Evolutionary conservation across 352 stramenopile genomes (phyloP).

Genomic region (Saprolegnia parasitica): DNA sequence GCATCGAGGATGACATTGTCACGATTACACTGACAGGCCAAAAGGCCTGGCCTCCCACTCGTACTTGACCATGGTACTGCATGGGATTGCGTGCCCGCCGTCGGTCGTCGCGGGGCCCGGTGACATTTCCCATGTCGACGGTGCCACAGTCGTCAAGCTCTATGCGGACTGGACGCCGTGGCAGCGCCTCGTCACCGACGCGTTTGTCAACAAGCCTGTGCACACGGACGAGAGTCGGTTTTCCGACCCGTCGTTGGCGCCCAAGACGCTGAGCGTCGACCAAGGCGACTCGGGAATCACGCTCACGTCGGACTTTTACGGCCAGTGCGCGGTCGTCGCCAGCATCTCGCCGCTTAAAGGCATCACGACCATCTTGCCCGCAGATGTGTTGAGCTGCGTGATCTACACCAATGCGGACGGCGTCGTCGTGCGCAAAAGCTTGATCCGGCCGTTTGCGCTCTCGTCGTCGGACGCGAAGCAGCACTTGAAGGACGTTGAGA

Average conservation of each 20-base stretch:
- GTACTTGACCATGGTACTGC: slow-evolving; percentile 5
- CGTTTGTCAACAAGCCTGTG: slow-evolving; percentile 31
- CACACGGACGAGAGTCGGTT: slow-evolving; percentile 31
- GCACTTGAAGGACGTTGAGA: slow-evolving; percentile 37
- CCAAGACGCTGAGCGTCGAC: slow-evolving; percentile 35
- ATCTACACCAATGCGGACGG: slow-evolving; percentile 6
- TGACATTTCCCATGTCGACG: slow-evolving; percentile 4
- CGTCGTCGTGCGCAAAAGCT: slow-evolving; percentile 31
- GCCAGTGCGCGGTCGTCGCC: slow-evolving; percentile 47
- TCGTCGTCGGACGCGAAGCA: slow-evolving; percentile 32
- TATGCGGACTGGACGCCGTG: slow-evolving; percentile 41
- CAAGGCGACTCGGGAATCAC: slow-evolving; percentile 41
- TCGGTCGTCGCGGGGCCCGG: slow-evolving; percentile 9
- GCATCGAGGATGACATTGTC: background rate
- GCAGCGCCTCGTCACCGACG: slow-evolving; percentile 33
- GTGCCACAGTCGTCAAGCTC: slow-evolving; percentile 31
- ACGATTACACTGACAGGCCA: slow-evolving; percentile 5
- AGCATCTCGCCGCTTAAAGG: slow-evolving; percentile 9
- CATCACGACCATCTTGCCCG: background rate
- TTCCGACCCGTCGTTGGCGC: slow-evolving; percentile 39
- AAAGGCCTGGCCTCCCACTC: slow-evolving; percentile 14
- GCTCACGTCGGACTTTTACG: slow-evolving; percentile 51
- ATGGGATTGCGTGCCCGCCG: background rate
- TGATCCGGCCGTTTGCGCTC: slow-evolving; percentile 47
- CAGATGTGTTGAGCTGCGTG: slow-evolving; percentile 16